Evolutionary conservation across 2,329 filamentous ascomycete species (phyloP).

Genomic region (Malbranchea zuffiana): DNA sequence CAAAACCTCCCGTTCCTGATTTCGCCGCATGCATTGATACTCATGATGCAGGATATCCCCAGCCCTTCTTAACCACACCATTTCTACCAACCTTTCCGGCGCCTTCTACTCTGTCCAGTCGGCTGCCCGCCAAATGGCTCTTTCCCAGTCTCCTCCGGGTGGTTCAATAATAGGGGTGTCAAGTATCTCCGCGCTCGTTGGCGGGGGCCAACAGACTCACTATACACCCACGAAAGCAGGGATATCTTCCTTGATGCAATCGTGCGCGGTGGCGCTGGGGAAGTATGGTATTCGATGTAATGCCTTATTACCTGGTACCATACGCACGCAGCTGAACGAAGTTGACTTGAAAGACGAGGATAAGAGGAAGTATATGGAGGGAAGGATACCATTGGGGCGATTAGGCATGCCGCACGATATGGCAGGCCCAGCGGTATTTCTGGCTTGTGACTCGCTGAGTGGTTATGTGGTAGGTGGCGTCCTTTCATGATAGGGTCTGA

Average conservation of each 20-base stretch:
- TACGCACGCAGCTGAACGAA: conserved; percentile 75
- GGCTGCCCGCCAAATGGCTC: conserved; percentile 71
- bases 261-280: conserved; percentile 66
- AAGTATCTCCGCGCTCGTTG: conserved; percentile 38
- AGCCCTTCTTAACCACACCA: conserved; percentile 58
- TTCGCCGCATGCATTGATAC: neutral
- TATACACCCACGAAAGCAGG: conserved; percentile 87
- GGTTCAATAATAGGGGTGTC: conserved; percentile 57
- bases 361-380: conserved; percentile 71
- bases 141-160: conserved; percentile 56
- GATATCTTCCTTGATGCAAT: conserved; percentile 71
- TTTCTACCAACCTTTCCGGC: conserved; percentile 72
- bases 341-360: conserved; percentile 61
- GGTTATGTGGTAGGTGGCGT: conserved; percentile 51
- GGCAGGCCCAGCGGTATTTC: conserved; percentile 73
- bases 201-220: conserved; percentile 67
- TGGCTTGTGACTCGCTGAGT: conserved; percentile 68
- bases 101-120: conserved; percentile 84
- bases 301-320: conserved; percentile 70
- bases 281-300: conserved; percentile 70
- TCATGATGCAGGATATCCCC: conserved; percentile 46
- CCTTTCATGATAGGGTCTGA: neutral
- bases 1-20: neutral
- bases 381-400: conserved; percentile 65
- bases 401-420: conserved; percentile 63